These are phyloP conservation scores for Russula abietina DNA, from an alignment of 768 basidiomycete species.

Conservation along the genomic window DNA sequence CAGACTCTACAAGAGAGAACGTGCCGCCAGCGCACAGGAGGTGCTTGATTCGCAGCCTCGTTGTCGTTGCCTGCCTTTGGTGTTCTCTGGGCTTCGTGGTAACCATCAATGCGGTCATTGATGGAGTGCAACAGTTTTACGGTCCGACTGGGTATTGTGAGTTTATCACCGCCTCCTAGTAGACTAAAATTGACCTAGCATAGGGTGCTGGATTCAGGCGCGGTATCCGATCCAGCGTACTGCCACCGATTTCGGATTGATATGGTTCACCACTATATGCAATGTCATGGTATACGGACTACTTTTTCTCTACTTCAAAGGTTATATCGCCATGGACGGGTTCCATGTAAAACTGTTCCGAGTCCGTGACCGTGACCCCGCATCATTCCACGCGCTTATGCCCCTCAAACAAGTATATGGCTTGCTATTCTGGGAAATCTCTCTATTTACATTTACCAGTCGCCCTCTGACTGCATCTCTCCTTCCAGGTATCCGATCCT, in stretches of 20 bases:
- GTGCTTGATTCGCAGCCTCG: not conserved
- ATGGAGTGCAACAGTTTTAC: constrained; percentile 35
- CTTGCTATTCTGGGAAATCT: constrained; percentile 4
- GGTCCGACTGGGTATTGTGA: constrained; percentile 40
- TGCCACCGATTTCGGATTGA: constrained; percentile 44
- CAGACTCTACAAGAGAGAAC: not conserved
- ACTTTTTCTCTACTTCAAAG: constrained; percentile 40
- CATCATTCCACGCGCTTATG: not conserved
- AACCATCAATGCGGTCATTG: constrained; percentile 33
- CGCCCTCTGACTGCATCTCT: not conserved
- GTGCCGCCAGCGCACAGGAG: not conserved
- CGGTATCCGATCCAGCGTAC: constrained; percentile 36
- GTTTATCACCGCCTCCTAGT: constrained; percentile 4
- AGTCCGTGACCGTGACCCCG: not conserved
- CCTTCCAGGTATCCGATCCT: constrained; percentile 40
- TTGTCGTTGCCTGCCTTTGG: constrained; percentile 34
- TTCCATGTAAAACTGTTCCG: constrained; percentile 23
- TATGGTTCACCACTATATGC: constrained; percentile 41
- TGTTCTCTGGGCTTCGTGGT: constrained; percentile 37
- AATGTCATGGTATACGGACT: constrained; percentile 41
- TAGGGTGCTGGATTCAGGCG: constrained; percentile 48
- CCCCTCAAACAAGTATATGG: not conserved
- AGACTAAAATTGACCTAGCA: not conserved
- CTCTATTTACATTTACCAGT: not conserved
- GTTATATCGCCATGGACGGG: constrained; percentile 34